Evolutionary conservation across 106 monocot species (phyloP).

Genomic region (Posidonia australis): DNA sequence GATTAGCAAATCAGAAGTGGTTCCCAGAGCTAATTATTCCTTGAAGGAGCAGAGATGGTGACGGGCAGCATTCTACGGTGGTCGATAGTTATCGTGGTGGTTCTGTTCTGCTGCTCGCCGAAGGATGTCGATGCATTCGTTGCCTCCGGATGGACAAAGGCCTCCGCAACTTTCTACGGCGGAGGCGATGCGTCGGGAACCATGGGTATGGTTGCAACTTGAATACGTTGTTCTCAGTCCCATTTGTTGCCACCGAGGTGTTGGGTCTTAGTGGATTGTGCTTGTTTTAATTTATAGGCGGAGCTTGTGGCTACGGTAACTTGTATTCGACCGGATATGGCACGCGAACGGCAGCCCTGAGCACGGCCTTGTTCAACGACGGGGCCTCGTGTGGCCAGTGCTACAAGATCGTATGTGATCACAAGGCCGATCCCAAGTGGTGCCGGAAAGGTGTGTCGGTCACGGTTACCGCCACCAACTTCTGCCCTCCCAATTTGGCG

Average conservation of each 20-base stretch:
- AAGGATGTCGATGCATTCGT: constrained; percentile 17
- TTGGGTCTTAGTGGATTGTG: not conserved
- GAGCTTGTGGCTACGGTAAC: constrained; percentile 52
- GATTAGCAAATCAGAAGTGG: not conserved
- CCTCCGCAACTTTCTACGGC: constrained; percentile 41
- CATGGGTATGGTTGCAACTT: constrained; percentile 26
- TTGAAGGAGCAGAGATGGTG: not conserved
- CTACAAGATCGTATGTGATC: constrained; percentile 44
- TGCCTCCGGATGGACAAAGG: constrained; percentile 45
- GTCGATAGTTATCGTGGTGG: not conserved
- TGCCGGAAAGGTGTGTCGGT: constrained; percentile 34
- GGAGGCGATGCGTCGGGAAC: constrained; percentile 52
- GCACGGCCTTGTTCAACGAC: constrained; percentile 30
- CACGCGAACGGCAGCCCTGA: constrained; percentile 31
- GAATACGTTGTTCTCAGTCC: not conserved
- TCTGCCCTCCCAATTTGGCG: constrained; percentile 48
- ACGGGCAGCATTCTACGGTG: not conserved
- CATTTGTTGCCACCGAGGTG: not conserved
- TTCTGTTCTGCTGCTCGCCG: not conserved
- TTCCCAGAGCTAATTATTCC: not conserved
- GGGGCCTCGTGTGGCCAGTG: constrained; percentile 42
- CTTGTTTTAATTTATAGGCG: constrained; percentile 21
- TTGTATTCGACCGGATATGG: constrained; percentile 41
- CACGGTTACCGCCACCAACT: constrained; percentile 49
- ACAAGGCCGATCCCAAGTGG: constrained; percentile 28